phyloP scores from a whole-genome alignment of 768 basidiomycete species.

The Tubosaeta brunneosetosa region DNA sequence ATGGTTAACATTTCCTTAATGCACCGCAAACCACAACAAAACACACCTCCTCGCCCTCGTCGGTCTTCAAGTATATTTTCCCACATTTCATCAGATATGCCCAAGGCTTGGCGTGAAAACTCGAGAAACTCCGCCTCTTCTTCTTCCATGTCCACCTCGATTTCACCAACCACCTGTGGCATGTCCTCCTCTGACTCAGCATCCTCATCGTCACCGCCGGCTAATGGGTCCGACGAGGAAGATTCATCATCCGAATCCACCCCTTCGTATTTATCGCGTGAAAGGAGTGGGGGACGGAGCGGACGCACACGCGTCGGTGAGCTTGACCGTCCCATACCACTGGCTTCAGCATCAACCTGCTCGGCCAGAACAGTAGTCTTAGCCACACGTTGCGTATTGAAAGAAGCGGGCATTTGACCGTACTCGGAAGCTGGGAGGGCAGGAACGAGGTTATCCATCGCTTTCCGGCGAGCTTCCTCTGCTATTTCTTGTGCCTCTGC shows the following conservation, averaged over 20 bases:
- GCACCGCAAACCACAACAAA: background rate
- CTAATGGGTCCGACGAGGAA: slow-evolving; percentile 51
- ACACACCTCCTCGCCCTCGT: slow-evolving; percentile 74
- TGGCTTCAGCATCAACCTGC: slow-evolving; percentile 26
- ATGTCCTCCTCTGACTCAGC: slow-evolving; percentile 71
- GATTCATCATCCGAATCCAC: slow-evolving; percentile 90
- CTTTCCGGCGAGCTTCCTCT: slow-evolving; percentile 47
- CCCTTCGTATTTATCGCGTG: slow-evolving; percentile 85
- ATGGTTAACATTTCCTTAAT: slow-evolving; percentile 5
- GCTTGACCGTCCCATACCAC: background rate
- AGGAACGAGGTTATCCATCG: slow-evolving; percentile 80
- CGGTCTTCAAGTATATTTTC: slow-evolving; percentile 78
- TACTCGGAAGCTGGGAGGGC: slow-evolving; percentile 79
- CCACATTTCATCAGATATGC: slow-evolving; percentile 89
- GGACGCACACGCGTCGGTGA: slow-evolving; percentile 34
- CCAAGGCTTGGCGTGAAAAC: slow-evolving; percentile 89
- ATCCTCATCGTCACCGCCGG: slow-evolving; percentile 41
- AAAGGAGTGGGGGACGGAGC: slow-evolving; percentile 73
- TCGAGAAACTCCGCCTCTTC: slow-evolving; percentile 94
- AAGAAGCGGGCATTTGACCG: slow-evolving; percentile 78
- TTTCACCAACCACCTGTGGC: slow-evolving; percentile 78
- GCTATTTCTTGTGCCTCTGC: slow-evolving; percentile 27
- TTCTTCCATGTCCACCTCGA: slow-evolving; percentile 87
- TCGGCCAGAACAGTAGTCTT: slow-evolving; percentile 43
- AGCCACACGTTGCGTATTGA: slow-evolving; percentile 66